A percentile compares a stretch with the other conserved stretches of the same genome.
Conservation (phyloP, 176 grass and related monocot genomes). For the Dactylis glomerata region DNA sequence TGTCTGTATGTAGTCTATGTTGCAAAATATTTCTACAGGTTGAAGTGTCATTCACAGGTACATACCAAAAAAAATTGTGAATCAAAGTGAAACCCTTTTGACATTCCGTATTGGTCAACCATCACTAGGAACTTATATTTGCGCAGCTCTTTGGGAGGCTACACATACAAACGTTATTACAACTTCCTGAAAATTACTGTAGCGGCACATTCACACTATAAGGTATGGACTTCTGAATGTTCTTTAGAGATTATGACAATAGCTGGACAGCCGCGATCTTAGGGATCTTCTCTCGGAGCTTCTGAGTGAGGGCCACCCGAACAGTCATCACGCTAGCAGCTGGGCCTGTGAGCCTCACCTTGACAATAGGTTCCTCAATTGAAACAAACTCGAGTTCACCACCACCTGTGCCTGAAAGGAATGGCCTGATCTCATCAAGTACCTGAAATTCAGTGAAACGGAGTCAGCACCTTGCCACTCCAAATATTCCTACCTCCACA, state of each 20-base stretch:
- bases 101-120: neutral
- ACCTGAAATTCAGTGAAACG: conserved; percentile 46
- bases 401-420: conserved; percentile 85
- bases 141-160: neutral
- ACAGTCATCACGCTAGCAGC: conserved; percentile 91
- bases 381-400: conserved; percentile 82
- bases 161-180: conserved; percentile 9
- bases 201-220: conserved; percentile 15
- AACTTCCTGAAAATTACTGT: conserved; percentile 20
- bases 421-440: conserved; percentile 94
- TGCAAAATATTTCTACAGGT: too few species aligned
- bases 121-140: neutral
- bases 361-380: conserved; percentile 84
- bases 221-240: neutral
- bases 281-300: conserved; percentile 93
- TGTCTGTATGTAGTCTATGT: too few species aligned
- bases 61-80: neutral
- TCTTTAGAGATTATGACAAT: conserved; percentile 37
- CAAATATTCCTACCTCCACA: neutral
- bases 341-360: conserved; percentile 79
- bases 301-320: conserved; percentile 86
- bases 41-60: neutral
- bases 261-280: conserved; percentile 82
- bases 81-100: conserved; percentile 6
- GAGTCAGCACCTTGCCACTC: neutral